Evolutionary conservation across 1,284 basidiomycete species (phyloP), one percentile per base, ranked within the genome.

Genomic region (Sporisorium graminicola): DNA sequence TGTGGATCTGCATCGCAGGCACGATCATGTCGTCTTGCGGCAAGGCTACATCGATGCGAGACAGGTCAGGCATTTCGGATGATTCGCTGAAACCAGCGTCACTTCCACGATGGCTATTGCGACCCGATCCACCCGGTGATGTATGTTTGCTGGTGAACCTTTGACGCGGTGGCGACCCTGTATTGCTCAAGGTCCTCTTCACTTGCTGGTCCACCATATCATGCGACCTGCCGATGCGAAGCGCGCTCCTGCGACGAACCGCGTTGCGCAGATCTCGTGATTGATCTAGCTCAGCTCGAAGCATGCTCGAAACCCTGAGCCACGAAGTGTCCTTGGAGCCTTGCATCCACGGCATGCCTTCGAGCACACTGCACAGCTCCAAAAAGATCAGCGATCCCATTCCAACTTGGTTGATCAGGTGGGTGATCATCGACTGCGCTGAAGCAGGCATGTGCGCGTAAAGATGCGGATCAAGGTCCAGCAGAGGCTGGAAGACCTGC

Each of bases 21-120:
- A 75, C 73, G 52, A 75, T 58, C 73, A 75, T 66, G 52, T 75
- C 73, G 42, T 66, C 67, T 40, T 70, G 73, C 14, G 73, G 73
- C 54, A 75, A 57, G 12, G 43, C 40, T 5, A 69, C 52, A 13
- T 64, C 65, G 29, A 66, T 37, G 20, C 55, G 62, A 16, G 54
- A 47, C n/a, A 58, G 37, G 27, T 56, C 54, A 31, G 42, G 29
- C 26, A 40, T 18, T 1, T 61, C 55, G 10, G 50, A 58, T 26
- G 50, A 33, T 4, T 62, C 59, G 42, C 54, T 52, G 24, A 29
- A 18, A 22, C 68, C 63, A 2, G 59, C 64, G 18, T 72, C 69
- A 42, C 69, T 72, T 37, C 56, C 49, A n/a, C 69, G 69, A 40
- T 66, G 59, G 22, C 59, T 43, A 8, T 37, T 27, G n/a, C 57